phyloP scores from a whole-genome alignment of 73 alveolate genomes.

The Breviolum minutum region DNA sequence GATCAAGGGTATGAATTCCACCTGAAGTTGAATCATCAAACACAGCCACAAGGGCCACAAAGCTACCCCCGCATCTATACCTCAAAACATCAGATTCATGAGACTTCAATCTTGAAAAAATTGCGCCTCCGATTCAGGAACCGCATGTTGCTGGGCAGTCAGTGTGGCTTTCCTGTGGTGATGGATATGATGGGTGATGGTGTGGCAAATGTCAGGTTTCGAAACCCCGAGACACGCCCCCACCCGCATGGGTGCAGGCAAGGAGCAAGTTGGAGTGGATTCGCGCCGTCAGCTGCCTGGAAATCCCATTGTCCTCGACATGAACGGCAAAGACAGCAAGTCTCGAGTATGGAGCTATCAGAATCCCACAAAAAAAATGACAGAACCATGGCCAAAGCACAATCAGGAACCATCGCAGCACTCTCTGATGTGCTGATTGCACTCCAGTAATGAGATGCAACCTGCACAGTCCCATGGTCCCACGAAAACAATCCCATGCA shows the following conservation, averaged over 20 bases:
- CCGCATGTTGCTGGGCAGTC: constrained; percentile 74
- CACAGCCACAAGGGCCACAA: no score
- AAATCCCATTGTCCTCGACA: constrained; percentile 71
- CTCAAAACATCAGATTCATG: background rate
- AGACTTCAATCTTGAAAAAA: background rate
- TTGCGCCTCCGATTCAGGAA: constrained; percentile 63
- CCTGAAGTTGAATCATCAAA: background rate
- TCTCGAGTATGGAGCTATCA: background rate
- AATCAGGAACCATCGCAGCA: constrained; percentile 77
- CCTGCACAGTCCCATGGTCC: background rate
- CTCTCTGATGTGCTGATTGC: constrained; percentile 78
- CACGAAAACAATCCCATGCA: background rate
- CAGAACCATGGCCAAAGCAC: background rate
- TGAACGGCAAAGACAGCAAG: no score
- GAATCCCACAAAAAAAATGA: background rate
- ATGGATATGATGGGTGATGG: background rate
- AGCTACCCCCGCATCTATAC: background rate
- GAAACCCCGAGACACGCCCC: background rate
- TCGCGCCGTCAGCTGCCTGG: constrained; percentile 70
- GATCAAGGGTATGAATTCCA: constrained; percentile 50
- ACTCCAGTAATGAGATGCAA: constrained; percentile 74
- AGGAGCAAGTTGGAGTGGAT: constrained; percentile 62
- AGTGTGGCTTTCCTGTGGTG: constrained; percentile 43
- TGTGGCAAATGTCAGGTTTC: no score
- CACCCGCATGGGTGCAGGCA: background rate